Base-by-base conservation (phyloP, 192 early-diverging fungal genomes). In the Thamnidium elegans region DNA sequence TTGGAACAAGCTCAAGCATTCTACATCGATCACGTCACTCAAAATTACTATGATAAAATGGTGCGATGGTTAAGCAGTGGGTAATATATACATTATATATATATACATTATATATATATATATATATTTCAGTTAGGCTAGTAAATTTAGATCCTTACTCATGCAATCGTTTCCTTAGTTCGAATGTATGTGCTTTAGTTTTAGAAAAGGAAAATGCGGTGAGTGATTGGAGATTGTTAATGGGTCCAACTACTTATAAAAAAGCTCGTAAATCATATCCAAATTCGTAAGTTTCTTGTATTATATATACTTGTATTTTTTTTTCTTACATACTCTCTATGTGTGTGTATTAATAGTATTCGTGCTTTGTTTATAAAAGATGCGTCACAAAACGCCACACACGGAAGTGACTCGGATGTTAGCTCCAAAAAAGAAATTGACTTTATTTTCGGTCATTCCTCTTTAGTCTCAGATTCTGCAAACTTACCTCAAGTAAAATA, bases 161-260 rank as follows among this genome's bases (percentile, higher is more conserved):
- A 39, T 39, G 9, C 36, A 39, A 6, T 39, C 0, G 1, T 39
- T 39, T 10, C 36, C 36, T 39, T 54, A 65, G 63, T 55, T 32
- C 45, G 17, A 79, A 83, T 26, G 69, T 79, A 31, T 65, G 81
- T 62, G 84, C 81, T 34, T 50, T 86, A 68, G 75, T 84, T 58
- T 75, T 86, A 50, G 62, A 81, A 51, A 85, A 83, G 60, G 62
- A 68, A 53, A 60, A 79, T 50, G 80, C 83, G 2, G 69, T 81
- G 31, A 63, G 72, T 45, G 75, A 67, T 43, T 85, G 81, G 81
- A 76, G 76, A 63, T 36, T 69, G 19, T 72, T 79, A 15, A 78
- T 86, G 76, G 84, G 84, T 19, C 74, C 80, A 34, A 80, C 74
- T 10, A 70, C 80, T 46, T 67, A 79, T n/a, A 51, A 58, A 36